phyloP scores from a whole-genome alignment of 306 rosid genomes.

The Arachis hypogaea region DNA sequence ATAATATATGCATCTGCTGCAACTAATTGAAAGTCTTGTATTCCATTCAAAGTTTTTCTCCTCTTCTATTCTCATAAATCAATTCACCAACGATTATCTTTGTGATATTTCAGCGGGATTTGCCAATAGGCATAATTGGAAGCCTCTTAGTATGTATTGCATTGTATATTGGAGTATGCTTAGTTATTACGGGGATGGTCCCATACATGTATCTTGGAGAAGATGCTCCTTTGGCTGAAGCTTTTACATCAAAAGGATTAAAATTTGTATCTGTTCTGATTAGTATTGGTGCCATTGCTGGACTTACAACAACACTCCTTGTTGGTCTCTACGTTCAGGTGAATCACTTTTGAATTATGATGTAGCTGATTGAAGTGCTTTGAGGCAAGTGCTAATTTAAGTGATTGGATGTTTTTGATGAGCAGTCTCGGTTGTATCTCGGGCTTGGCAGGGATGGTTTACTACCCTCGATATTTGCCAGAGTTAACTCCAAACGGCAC shows the following conservation, averaged over 20 bases:
- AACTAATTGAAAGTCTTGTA: slow-evolving; percentile 2
- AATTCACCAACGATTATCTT: slow-evolving; percentile 12
- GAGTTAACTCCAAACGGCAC: slow-evolving; percentile 67
- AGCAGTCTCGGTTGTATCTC: slow-evolving; percentile 94
- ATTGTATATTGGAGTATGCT: slow-evolving; percentile 87
- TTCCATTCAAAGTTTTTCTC: slow-evolving; percentile 9
- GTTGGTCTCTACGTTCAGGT: slow-evolving; percentile 99
- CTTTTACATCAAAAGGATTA: slow-evolving; percentile 89
- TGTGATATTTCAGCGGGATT: slow-evolving; percentile 73
- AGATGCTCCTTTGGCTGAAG: slow-evolving; percentile 96
- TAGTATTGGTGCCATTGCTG: slow-evolving; percentile 93
- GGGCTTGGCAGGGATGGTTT: slow-evolving; percentile 98
- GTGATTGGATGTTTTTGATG: slow-evolving; percentile 47
- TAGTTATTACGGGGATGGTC: slow-evolving; percentile 98
- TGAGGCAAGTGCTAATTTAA: slow-evolving; percentile 39
- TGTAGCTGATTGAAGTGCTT: slow-evolving; percentile 42
- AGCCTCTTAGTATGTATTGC: slow-evolving; percentile 83
- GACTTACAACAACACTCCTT: slow-evolving; percentile 95
- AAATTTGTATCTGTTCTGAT: slow-evolving; percentile 78
- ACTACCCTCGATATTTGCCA: slow-evolving; percentile 80
- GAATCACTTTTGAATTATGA: slow-evolving; percentile 40
- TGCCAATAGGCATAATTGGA: slow-evolving; percentile 94
- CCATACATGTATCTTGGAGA: slow-evolving; percentile 84
- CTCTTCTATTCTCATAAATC: slow-evolving; percentile 8
- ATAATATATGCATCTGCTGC: slow-evolving; percentile 13